Evolutionary conservation across 108 stramenopile species (phyloP).

Genomic region (Skeletonema potamos): DNA sequence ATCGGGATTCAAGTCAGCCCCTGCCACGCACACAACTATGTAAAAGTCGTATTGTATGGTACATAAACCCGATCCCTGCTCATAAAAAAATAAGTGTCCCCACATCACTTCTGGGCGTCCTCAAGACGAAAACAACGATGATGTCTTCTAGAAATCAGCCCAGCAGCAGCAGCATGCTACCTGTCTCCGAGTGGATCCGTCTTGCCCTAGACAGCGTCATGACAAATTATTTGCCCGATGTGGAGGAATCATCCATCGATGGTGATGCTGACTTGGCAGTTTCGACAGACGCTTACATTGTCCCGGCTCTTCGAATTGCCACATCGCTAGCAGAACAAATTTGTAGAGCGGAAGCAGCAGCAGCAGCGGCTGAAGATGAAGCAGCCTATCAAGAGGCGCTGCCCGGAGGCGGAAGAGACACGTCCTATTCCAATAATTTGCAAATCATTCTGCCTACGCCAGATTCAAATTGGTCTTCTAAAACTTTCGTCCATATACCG

Average conservation of each 20-base stretch:
- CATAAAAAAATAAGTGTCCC: too few relatives aligned
- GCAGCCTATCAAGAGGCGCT: too few relatives aligned
- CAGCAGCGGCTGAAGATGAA: too few relatives aligned
- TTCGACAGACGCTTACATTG: conserved; percentile 7
- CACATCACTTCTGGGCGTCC: too few relatives aligned
- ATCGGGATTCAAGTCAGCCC: too few relatives aligned
- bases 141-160: not conserved
- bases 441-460: conserved; percentile 4
- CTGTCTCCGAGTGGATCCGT: not conserved
- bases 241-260: not conserved
- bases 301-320: conserved; percentile 6
- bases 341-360: not conserved
- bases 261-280: not conserved
- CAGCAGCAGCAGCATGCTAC: not conserved
- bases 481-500: conserved; percentile 6
- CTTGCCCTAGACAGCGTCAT: not conserved
- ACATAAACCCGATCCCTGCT: too few relatives aligned
- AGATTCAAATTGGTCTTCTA: conserved; percentile 5
- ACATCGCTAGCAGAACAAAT: conserved; percentile 7
- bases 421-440: not conserved
- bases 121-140: too few relatives aligned
- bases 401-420: too few relatives aligned
- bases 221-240: not conserved
- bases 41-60: too few relatives aligned
- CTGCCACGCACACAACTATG: too few relatives aligned